A percentile compares a stretch with the other conserved stretches of the same genome.
Conservation (phyloP, 1,284 basidiomycete species). For the Sanghuangporus baumii region DNA sequence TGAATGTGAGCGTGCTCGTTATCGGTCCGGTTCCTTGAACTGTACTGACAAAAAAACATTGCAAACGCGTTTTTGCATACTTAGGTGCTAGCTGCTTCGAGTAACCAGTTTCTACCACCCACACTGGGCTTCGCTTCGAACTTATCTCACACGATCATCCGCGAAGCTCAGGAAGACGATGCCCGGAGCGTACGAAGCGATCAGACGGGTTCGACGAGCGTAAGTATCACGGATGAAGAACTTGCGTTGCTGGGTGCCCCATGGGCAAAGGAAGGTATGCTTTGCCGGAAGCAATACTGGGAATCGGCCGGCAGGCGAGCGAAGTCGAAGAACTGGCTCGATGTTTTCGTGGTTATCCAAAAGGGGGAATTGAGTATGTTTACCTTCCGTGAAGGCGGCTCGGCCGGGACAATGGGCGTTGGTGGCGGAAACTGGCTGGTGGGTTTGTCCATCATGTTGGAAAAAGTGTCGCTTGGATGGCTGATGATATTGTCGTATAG, state of each 20-base stretch:
- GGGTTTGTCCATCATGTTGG: conserved; percentile 28
- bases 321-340: conserved; percentile 84
- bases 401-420: conserved; percentile 56
- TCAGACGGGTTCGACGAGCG: conserved; percentile 55
- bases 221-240: conserved; percentile 90
- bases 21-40: not conserved
- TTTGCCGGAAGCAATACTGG: conserved; percentile 93
- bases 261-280: conserved; percentile 97
- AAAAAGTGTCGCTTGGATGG: not conserved
- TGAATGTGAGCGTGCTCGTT: conserved; percentile 23
- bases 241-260: conserved; percentile 91
- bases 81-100: conserved; percentile 33
- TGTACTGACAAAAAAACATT: not conserved
- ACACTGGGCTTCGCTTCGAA: conserved; percentile 94
- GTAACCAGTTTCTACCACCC: conserved; percentile 58
- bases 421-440: conserved; percentile 98
- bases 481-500: conserved; percentile 32
- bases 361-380: conserved; percentile 95
- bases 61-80: not conserved
- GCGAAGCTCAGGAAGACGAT: conserved; percentile 91
- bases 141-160: conserved; percentile 92
- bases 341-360: conserved; percentile 93
- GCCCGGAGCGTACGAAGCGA: conserved; percentile 63
- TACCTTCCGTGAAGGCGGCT: conserved; percentile 64
- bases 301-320: conserved; percentile 78